Conservation (phyloP, 495 filamentous ascomycete species). For the Tuber melanosporum region DNA sequence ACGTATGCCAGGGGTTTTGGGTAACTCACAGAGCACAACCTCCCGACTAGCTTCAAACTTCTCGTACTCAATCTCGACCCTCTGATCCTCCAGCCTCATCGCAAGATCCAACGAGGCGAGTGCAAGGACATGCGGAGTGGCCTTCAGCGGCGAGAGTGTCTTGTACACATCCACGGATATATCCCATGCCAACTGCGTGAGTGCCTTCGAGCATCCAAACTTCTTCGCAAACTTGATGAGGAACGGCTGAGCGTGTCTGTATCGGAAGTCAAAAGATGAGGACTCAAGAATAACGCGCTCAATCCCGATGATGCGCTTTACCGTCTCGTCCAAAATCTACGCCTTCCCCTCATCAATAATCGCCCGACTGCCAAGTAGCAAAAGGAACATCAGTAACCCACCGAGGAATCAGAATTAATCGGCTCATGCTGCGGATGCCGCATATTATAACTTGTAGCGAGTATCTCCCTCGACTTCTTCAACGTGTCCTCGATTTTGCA, state of each 20-base stretch:
- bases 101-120: slow-evolving; percentile 77
- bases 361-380: neutral
- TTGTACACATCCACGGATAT: slow-evolving; percentile 84
- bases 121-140: slow-evolving; percentile 70
- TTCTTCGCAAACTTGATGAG: slow-evolving; percentile 64
- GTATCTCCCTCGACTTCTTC: slow-evolving; percentile 90
- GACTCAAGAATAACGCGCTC: slow-evolving; percentile 93
- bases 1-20: neutral
- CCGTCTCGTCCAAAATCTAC: slow-evolving; percentile 69
- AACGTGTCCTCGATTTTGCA: slow-evolving; percentile 97
- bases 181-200: slow-evolving; percentile 62
- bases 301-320: slow-evolving; percentile 73
- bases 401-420: slow-evolving; percentile 74
- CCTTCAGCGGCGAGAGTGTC: slow-evolving; percentile 86
- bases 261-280: slow-evolving; percentile 89
- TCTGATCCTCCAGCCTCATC: slow-evolving; percentile 54
- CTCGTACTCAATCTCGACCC: slow-evolving; percentile 43
- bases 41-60: slow-evolving; percentile 57
- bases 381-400: slow-evolving; percentile 43
- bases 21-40: slow-evolving; percentile 55
- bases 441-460: slow-evolving; percentile 83
- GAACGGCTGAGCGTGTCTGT: slow-evolving; percentile 75
- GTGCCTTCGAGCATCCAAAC: slow-evolving; percentile 46
- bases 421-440: slow-evolving; percentile 64
- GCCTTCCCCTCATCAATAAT: slow-evolving; percentile 12